phyloP scores from a whole-genome alignment of 179 eudicot genomes.

The Silene noctiflora region DNA sequence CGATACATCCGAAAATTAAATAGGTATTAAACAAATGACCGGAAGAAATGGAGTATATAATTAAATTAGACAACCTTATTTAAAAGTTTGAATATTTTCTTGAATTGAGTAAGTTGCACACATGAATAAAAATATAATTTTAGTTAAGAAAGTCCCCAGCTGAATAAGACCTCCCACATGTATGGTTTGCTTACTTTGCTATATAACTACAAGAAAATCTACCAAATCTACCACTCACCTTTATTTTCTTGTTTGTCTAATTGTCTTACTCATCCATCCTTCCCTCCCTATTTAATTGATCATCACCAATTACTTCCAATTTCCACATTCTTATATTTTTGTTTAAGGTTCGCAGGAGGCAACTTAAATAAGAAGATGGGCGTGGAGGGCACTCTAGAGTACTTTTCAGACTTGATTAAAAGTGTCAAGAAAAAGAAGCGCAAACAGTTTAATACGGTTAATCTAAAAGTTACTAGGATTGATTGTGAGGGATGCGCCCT shows the following conservation, averaged over 20 bases:
- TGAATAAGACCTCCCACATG: constrained; percentile 19
- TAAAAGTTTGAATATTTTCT: too few species aligned
- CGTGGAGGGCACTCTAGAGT: constrained; percentile 59
- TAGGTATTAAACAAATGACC: too few species aligned
- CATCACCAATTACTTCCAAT: constrained; percentile 23
- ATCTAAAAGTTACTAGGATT: constrained; percentile 59
- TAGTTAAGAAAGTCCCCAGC: neutral
- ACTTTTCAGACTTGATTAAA: constrained; percentile 49
- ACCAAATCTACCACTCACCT: constrained; percentile 25
- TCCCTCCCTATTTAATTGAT: neutral
- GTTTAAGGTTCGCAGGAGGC: neutral
- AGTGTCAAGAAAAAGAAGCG: constrained; percentile 50
- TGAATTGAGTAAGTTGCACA: neutral
- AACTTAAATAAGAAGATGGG: constrained; percentile 40
- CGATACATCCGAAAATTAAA: too few species aligned
- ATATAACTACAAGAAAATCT: constrained; percentile 23
- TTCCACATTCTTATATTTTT: too few species aligned
- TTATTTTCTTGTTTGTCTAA: constrained; percentile 27
- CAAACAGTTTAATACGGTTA: constrained; percentile 51
- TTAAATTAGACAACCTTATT: too few species aligned
- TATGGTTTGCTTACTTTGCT: constrained; percentile 7
- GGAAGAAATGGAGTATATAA: too few species aligned
- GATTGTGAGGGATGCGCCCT: constrained; percentile 72
- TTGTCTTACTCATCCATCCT: constrained; percentile 17
- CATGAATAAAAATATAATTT: neutral